phyloP scores from a whole-genome alignment of 176 grass and related monocot genomes.

The Oryza meyeriana region DNA sequence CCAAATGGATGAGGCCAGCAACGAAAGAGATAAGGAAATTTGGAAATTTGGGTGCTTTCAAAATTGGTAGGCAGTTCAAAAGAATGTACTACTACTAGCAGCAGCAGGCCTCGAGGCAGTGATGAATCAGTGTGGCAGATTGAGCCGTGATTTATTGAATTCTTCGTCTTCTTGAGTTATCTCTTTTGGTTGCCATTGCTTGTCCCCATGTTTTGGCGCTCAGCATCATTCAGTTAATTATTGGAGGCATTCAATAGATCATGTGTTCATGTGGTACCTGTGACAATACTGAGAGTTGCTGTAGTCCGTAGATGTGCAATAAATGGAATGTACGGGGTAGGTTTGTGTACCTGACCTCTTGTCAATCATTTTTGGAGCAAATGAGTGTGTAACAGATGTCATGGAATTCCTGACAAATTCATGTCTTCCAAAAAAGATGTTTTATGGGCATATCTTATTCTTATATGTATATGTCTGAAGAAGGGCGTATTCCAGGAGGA shows the following conservation, averaged over 20 bases:
- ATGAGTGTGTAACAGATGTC: background rate
- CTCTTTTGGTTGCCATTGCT: background rate
- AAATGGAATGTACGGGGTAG: constrained; percentile 7
- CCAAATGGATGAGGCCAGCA: constrained; percentile 35
- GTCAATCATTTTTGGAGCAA: background rate
- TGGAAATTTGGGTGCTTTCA: background rate
- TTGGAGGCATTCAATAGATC: constrained; percentile 38
- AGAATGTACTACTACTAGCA: background rate
- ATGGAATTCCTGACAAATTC: background rate
- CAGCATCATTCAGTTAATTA: constrained; percentile 12
- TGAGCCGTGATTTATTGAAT: constrained; percentile 20
- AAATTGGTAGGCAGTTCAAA: constrained; percentile 5
- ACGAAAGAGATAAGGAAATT: background rate
- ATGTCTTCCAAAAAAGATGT: background rate
- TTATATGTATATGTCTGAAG: background rate
- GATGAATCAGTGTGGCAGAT: background rate
- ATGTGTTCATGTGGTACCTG: constrained; percentile 39
- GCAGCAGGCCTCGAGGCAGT: background rate
- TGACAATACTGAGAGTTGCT: constrained; percentile 5
- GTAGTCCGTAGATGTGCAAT: constrained; percentile 27
- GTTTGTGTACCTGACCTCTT: background rate
- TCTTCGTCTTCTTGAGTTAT: background rate
- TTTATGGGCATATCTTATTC: background rate
- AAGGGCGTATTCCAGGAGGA: constrained; percentile 6
- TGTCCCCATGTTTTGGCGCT: constrained; percentile 9